phyloP scores from a whole-genome alignment of 331 rosid genomes.

The Cydonia oblonga region DNA sequence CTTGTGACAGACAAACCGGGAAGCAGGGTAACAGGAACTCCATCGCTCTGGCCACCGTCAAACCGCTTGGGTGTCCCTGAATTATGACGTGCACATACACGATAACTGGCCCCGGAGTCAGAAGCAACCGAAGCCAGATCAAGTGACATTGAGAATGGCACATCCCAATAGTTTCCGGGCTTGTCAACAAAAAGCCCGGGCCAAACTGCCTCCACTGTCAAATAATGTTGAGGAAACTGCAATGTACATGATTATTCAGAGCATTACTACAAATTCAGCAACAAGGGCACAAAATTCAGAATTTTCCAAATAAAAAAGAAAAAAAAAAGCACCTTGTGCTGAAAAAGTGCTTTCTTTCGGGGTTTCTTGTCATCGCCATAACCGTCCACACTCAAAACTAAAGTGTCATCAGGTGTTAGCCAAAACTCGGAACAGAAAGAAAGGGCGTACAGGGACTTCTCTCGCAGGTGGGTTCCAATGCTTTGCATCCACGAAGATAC shows the following conservation, averaged over 20 bases:
- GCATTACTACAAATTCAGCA: neutral
- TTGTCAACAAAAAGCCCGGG: constrained; percentile 78
- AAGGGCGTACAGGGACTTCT: constrained; percentile 63
- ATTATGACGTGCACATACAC: constrained; percentile 49
- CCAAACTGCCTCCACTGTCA: constrained; percentile 64
- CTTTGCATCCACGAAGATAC: constrained; percentile 39
- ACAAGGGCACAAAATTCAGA: neutral
- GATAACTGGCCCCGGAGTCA: constrained; percentile 52
- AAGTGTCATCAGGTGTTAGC: constrained; percentile 47
- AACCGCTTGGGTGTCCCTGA: constrained; percentile 46
- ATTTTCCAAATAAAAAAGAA: neutral
- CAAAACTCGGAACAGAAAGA: constrained; percentile 59
- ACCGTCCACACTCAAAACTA: constrained; percentile 53
- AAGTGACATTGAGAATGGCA: constrained; percentile 61
- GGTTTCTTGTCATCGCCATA: constrained; percentile 30
- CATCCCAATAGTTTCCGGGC: constrained; percentile 78
- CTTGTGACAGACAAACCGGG: constrained; percentile 69
- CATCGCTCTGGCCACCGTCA: constrained; percentile 19
- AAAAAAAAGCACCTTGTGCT: constrained; percentile 38
- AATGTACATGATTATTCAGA: constrained; percentile 9
- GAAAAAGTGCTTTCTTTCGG: constrained; percentile 52
- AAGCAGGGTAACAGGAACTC: constrained; percentile 46
- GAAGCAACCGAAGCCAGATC: constrained; percentile 62
- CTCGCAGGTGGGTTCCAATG: constrained; percentile 35
- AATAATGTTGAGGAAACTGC: constrained; percentile 73